These are phyloP conservation scores for Fomitopsis serialis DNA, from an alignment of 768 basidiomycete species.

Conservation along the genomic window DNA sequence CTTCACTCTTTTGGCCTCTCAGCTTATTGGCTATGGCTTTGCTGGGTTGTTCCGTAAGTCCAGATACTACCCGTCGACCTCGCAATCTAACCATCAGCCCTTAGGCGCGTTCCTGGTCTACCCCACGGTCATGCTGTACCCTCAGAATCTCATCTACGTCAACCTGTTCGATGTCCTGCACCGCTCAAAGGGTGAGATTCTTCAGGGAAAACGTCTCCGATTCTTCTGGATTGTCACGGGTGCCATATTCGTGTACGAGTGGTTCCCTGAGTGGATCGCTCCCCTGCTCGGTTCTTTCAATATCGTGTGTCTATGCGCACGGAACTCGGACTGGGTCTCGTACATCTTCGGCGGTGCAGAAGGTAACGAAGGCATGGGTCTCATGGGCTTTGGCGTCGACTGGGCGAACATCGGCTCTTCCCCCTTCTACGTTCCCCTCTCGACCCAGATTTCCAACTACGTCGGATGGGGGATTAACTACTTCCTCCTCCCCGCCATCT, in stretches of 20 bases:
- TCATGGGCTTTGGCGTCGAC: conserved; percentile 4
- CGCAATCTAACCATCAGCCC: neutral
- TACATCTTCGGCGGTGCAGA: conserved; percentile 7
- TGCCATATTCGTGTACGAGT: conserved; percentile 4
- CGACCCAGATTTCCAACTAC: conserved; percentile 5
- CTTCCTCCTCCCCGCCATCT: conserved; percentile 4
- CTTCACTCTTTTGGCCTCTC: conserved; percentile 22
- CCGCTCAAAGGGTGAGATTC: conserved; percentile 3
- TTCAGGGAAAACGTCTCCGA: conserved; percentile 1
- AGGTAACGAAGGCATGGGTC: conserved; percentile 5
- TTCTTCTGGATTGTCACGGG: conserved; percentile 5
- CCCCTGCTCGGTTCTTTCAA: conserved; percentile 6
- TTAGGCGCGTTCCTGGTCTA: conserved; percentile 3
- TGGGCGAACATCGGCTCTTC: conserved; percentile 1
- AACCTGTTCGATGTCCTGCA: conserved; percentile 5
- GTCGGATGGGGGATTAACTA: conserved; percentile 4
- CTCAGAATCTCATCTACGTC: conserved; percentile 6
- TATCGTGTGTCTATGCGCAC: conserved; percentile 3
- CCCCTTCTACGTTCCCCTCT: conserved; percentile 3
- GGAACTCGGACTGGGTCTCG: conserved; percentile 7
- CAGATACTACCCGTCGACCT: neutral
- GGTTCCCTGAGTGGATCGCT: conserved; percentile 5
- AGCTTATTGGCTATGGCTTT: conserved; percentile 21
- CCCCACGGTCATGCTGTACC: conserved; percentile 5
- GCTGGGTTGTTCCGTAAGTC: conserved; percentile 15